A percentile compares a stretch with the other conserved stretches of the same genome.
Conservation (phyloP, 192 early-diverging fungal species). For the Piromyces finnis region DNA sequence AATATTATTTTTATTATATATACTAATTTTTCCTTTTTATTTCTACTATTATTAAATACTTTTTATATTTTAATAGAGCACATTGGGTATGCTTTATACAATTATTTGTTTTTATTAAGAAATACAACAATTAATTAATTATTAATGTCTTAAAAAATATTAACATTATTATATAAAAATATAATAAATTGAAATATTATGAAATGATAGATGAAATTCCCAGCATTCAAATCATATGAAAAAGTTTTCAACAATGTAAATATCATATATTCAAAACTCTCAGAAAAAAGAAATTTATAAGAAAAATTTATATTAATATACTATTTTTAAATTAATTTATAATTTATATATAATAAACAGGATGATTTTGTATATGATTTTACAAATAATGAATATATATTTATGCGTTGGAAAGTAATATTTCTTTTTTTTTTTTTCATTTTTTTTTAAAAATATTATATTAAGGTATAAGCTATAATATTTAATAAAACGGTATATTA, state of each 20-base stretch:
- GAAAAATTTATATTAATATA: slow-evolving; percentile 2
- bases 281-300: no score
- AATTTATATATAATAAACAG: no score
- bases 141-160: no score
- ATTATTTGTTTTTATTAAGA: no score
- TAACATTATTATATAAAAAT: no score
- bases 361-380: slow-evolving; percentile 32
- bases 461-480: no score
- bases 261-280: no score
- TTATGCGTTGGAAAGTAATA: slow-evolving; percentile 76
- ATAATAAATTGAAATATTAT: not conserved
- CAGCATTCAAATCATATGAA: slow-evolving; percentile 14
- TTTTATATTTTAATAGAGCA: not conserved
- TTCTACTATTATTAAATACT: slow-evolving; percentile 42
- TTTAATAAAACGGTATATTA: not conserved
- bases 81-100: no score
- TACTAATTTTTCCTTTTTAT: no score
- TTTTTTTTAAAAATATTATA: not conserved
- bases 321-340: slow-evolving; percentile 3
- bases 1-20: no score
- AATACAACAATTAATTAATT: no score
- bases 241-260: slow-evolving; percentile 12
- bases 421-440: not conserved
- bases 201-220: slow-evolving; percentile 11
- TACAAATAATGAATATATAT: slow-evolving; percentile 44